A percentile compares a stretch with the other conserved stretches of the same genome.
Evolutionary conservation across 495 filamentous ascomycete genomes (phyloP).

Genomic region (Chlorociboria aeruginascens): DNA sequence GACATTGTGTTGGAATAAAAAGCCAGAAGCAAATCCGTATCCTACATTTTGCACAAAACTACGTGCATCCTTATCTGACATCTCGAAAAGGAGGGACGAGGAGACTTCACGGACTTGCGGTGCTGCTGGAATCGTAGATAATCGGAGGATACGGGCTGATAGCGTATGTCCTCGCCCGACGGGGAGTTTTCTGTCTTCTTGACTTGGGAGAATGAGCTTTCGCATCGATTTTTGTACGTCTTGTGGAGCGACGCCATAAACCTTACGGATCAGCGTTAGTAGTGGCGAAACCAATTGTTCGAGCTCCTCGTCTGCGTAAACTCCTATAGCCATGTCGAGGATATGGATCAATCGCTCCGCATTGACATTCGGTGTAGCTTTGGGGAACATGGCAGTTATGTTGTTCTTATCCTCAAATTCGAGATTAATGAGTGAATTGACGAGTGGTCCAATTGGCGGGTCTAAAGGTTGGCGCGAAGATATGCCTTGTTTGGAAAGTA

Average conservation of each 20-base stretch:
- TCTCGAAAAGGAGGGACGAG: conserved; percentile 70
- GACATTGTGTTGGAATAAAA: conserved; percentile 70
- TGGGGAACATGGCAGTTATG: conserved; percentile 50
- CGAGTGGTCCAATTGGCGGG: conserved; percentile 39
- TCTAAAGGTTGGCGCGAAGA: conserved; percentile 27
- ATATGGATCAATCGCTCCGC: conserved; percentile 62
- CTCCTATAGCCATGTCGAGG: conserved; percentile 49
- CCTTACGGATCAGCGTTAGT: conserved; percentile 52
- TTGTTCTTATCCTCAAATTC: conserved; percentile 38
- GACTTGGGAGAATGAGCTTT: conserved; percentile 60
- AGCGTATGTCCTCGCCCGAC: conserved; percentile 67
- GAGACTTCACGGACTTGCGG: conserved; percentile 64
- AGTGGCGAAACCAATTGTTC: conserved; percentile 60
- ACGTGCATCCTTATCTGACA: conserved; percentile 63
- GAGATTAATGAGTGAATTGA: conserved; percentile 74
- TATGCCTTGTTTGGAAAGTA: conserved; percentile 40
- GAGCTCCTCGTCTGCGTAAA: conserved; percentile 51
- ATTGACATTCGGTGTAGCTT: conserved; percentile 44
- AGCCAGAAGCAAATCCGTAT: conserved; percentile 86
- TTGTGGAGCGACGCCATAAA: conserved; percentile 64
- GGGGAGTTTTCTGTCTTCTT: conserved; percentile 61
- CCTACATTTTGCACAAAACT: conserved; percentile 72
- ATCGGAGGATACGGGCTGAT: conserved; percentile 62
- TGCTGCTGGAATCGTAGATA: conserved; percentile 61
- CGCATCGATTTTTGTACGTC: conserved; percentile 51